phyloP scores from a whole-genome alignment of 2,329 filamentous ascomycete species.

The Penicillium corylophilum region DNA sequence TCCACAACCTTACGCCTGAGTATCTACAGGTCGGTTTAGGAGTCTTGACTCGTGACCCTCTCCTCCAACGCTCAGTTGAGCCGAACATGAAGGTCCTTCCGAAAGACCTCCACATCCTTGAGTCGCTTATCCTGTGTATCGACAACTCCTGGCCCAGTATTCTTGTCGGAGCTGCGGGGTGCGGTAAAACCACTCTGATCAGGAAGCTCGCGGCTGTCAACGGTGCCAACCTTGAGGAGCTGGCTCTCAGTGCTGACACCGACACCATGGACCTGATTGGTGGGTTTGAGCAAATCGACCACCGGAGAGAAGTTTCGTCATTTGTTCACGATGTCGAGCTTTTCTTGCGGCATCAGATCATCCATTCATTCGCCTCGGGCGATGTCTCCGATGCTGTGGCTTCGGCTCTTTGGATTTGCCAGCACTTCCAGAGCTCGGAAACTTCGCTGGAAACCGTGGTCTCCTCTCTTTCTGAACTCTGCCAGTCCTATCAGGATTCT shows the following conservation, averaged over 20 bases:
- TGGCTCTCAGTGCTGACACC: constrained; percentile 90
- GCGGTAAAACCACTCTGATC: constrained; percentile 80
- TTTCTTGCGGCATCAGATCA: constrained; percentile 49
- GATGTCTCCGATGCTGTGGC: constrained; percentile 21
- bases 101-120: constrained; percentile 64
- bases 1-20: constrained; percentile 66
- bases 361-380: constrained; percentile 29
- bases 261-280: constrained; percentile 97
- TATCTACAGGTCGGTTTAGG: constrained; percentile 80
- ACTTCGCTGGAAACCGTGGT: constrained; percentile 32
- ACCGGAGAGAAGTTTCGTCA: constrained; percentile 68
- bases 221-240: constrained; percentile 74
- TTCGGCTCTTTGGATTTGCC: constrained; percentile 33
- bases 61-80: constrained; percentile 37
- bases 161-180: constrained; percentile 78
- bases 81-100: constrained; percentile 37
- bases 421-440: constrained; percentile 29
- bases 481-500: constrained; percentile 45
- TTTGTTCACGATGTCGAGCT: constrained; percentile 55
- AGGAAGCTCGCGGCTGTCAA: constrained; percentile 75
- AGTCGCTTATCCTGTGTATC: constrained; percentile 83
- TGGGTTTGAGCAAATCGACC: constrained; percentile 92
- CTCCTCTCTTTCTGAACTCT: constrained; percentile 34
- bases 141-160: constrained; percentile 87
- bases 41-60: constrained; percentile 60